Percentiles rank a stretch among this genome's conserved stretches.
Conservation (phyloP, 2,329 filamentous ascomycete species). For the Curvularia verruculosa region DNA sequence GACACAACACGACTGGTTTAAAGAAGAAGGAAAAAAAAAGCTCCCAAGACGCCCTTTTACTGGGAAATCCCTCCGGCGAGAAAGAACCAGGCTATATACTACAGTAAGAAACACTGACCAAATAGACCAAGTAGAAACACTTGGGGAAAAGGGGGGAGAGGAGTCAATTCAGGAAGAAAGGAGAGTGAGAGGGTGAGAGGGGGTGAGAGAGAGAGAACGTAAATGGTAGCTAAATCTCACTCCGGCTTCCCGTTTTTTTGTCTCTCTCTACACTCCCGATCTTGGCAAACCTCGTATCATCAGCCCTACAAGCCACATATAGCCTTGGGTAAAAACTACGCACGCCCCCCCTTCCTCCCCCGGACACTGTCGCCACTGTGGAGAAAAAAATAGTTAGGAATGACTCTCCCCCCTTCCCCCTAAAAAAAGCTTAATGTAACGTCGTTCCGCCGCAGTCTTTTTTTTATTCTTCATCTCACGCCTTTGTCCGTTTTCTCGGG, state of each 20-base stretch:
- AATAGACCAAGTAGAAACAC: not conserved
- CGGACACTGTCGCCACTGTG: constrained; percentile 2
- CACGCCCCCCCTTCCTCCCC: no score
- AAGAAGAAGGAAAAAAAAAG: no score
- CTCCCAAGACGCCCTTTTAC: no score
- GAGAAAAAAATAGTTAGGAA: constrained; percentile 10
- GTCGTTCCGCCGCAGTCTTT: constrained; percentile 2
- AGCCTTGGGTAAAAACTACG: not conserved
- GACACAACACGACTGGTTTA: no score
- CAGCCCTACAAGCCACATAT: not conserved
- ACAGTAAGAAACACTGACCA: no score
- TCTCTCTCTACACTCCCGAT: not conserved
- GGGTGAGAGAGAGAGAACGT: not conserved
- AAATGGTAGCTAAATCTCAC: not conserved
- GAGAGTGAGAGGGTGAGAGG: not conserved
- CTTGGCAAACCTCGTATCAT: not conserved
- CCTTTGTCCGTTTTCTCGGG: constrained; percentile 23
- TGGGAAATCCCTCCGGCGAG: no score
- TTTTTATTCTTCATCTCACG: not conserved
- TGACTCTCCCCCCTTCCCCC: no score
- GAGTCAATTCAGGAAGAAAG: not conserved
- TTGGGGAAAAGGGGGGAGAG: no score
- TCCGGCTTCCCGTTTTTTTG: not conserved
- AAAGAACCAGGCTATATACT: no score
- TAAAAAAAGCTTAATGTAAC: constrained; percentile 19